Evolutionary conservation across 495 filamentous ascomycete genomes (phyloP).

Genomic region (Aspergillus biplanus): DNA sequence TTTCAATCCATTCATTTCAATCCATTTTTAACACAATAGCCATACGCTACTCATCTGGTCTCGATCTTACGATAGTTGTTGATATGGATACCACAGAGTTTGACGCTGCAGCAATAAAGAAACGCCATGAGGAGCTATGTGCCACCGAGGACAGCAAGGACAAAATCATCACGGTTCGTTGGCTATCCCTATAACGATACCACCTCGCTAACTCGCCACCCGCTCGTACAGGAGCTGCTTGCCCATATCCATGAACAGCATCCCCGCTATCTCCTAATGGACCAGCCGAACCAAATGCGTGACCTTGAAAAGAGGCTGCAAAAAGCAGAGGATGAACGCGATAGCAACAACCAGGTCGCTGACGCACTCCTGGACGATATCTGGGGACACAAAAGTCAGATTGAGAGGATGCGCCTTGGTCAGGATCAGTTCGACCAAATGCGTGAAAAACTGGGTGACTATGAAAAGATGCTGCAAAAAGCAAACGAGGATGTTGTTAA

Average conservation of each 20-base stretch:
- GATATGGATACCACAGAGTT: not conserved
- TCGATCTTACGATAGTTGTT: not conserved
- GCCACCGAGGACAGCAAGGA: slow-evolving; percentile 17
- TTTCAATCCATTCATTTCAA: not conserved
- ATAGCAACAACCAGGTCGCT: slow-evolving; percentile 10
- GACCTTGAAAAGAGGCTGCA: slow-evolving; percentile 14
- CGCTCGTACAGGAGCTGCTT: slow-evolving; percentile 17
- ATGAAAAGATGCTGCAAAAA: too few species aligned
- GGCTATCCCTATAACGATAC: not conserved
- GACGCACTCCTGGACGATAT: slow-evolving; percentile 6
- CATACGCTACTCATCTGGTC: not conserved
- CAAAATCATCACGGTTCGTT: slow-evolving; percentile 14
- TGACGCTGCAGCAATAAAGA: slow-evolving; percentile 4
- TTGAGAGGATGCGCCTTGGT: slow-evolving; percentile 16
- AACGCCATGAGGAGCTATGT: slow-evolving; percentile 2
- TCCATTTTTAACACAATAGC: not conserved
- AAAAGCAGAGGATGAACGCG: slow-evolving; percentile 13
- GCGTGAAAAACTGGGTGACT: too few species aligned
- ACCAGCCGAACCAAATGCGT: not conserved
- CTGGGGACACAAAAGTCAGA: slow-evolving; percentile 6
- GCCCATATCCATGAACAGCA: not conserved
- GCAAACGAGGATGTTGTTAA: too few species aligned
- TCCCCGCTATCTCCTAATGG: too few species aligned
- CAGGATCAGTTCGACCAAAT: not conserved
- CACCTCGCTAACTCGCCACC: too few species aligned